Base-by-base conservation (phyloP, 2,329 filamentous ascomycete genomes). In the Aspergillus melleus region DNA sequence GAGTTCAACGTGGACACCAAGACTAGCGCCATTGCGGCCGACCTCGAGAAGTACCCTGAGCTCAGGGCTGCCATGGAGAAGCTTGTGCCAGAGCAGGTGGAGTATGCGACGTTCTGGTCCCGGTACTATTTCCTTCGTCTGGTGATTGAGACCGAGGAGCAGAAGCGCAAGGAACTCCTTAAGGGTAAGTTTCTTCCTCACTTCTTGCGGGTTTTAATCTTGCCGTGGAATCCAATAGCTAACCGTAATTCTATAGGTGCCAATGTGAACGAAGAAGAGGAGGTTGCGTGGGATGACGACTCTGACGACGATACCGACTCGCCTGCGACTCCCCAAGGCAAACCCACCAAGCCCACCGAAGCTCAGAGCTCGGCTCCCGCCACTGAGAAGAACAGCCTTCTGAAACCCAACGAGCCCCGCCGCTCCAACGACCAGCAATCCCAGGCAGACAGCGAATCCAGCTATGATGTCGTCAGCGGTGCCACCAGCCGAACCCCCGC, bases 121-220 rank as follows among this genome's bases (percentile, higher is more conserved):
- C 85, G 95, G 58, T 99, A 99, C 77, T 98, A 98, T 75, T 99
- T 96, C 80, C 79, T 98, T 64, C 85, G 94, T 70, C 90, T 96
- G 71, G 91, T 95, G 16, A 90, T 99, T 64, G 94, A 98, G 80
- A 93, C 90, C 26, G 93, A 96, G 59, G 95, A 99, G 79, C 88
- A 90, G 70, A 88, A 91, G 75, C 84, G 95, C 74, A 88, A 90
- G 68, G 95, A 99, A 75, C 84, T 99, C 58, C 81, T 99, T 22
- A 96, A 96, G 78, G 94, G 94, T 96, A 81, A 64, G 84, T 76
- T 51, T 11, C 20, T 39, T 50, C 19, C 11, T 36, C 64, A 10
- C 47, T 3, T 55, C 46, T 6, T 24, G 32, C 29, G 16, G 74
- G 61, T 49, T 22, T 20, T 47, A 3, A 9, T 24, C 24, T 24